These are phyloP conservation scores for Calvatia gigantea DNA, from an alignment of 768 basidiomycete species.

Conservation along the genomic window DNA sequence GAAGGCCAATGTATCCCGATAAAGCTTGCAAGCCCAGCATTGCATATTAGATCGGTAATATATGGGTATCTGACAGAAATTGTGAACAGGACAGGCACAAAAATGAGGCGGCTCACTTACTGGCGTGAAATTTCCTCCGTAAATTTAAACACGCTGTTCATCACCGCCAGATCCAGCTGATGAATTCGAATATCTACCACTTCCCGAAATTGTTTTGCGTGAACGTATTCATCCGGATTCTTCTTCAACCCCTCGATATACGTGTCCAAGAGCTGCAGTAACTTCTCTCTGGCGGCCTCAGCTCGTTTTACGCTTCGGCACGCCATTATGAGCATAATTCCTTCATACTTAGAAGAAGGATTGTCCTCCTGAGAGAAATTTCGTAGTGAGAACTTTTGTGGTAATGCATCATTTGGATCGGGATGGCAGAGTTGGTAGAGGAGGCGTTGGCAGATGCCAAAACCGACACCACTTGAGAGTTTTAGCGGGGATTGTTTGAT, in stretches of 20 bases:
- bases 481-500: background rate
- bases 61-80: conserved; percentile 60
- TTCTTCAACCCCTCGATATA: conserved; percentile 39
- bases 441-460: conserved; percentile 78
- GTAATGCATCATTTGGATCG: conserved; percentile 47
- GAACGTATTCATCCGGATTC: conserved; percentile 40
- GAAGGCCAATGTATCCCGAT: conserved; percentile 46
- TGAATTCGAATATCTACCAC: conserved; percentile 61
- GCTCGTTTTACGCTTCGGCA: conserved; percentile 69
- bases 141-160: conserved; percentile 62
- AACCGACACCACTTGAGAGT: conserved; percentile 68
- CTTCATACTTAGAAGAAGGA: conserved; percentile 32
- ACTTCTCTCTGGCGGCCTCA: conserved; percentile 51
- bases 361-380: conserved; percentile 25
- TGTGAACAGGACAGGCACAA: background rate
- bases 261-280: conserved; percentile 51
- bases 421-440: conserved; percentile 60
- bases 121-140: conserved; percentile 46
- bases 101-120: conserved; percentile 35
- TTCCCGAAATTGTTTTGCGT: conserved; percentile 54
- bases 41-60: conserved; percentile 76
- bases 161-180: conserved; percentile 58
- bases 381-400: conserved; percentile 24
- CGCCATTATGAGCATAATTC: conserved; percentile 75
- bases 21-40: conserved; percentile 72